Base-by-base conservation (phyloP, 768 basidiomycete species). In the Trametes cingulata region DNA sequence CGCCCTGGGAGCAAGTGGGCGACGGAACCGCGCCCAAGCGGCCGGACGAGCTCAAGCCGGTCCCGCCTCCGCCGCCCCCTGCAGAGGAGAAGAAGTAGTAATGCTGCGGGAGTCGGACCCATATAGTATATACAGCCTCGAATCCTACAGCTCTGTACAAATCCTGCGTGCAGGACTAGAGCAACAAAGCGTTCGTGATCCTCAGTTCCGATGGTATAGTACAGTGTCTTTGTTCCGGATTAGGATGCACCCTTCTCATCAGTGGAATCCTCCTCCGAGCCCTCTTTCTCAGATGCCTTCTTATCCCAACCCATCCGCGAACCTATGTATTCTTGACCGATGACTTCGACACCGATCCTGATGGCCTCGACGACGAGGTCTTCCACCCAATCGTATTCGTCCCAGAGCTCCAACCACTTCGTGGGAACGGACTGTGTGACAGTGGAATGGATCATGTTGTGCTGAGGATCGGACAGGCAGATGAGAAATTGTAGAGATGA, bases 1-100 rank as follows among this genome's bases (percentile, higher is more conserved):
- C 86, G 45, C 96, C 97, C 40, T 99, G 96, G 96, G 97, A 98
- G 71, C 95, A 95, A 74, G 83, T 92, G 46, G 96, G 96, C 36
- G 73, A 81, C 8, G 88, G 88, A 22, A 78, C 79, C 14, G 75
- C 80, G 52, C 75, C 78, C 5, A 77, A 75, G 58, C 75, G 79
- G 57, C 92, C 95, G 2, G 84, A 86, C 35, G 84, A 87, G 47
- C 80, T 93, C 68, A 93, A 89, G 73, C 87, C 85, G 54, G 72
- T 91, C 50, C 87, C 90, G 48, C 86, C 86, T 49, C 88, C 90
- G 20, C 85, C 90, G 55, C 82, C 85, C 42, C 86, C 90, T 69
- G 86, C 90, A 69, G 89, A 91, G 67, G 76, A 81, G 73, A 93
- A 93, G 81, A 91, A 94, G 74, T 88, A 83, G 80, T 43, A n/a